Evolutionary conservation across 768 basidiomycete genomes (phyloP), one percentile per base, ranked within the genome.

Genomic region (Austroboletus eburneus): DNA sequence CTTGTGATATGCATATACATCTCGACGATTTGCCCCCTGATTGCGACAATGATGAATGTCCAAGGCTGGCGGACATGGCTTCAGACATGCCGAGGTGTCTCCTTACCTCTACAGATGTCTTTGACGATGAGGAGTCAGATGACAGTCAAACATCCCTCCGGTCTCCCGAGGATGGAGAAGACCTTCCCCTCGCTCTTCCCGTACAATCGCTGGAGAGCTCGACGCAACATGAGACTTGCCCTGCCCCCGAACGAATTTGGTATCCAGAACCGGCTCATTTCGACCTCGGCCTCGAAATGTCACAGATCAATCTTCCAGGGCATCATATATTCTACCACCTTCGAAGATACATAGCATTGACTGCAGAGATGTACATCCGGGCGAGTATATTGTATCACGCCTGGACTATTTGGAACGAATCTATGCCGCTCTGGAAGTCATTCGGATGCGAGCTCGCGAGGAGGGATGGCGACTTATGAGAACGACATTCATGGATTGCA

Each of bases 371-470:
- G 5, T 14, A 4, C 47, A 40, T 8, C 21, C 43, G 2, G 49
- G 56, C 1, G 63, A 61, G 12, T 32, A 48, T 32, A 41, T 59
- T 42, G 34, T 56, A 9, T 25, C 50, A 2, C 62, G 47, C 17
- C 22, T 56, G 18, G 50, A 43, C 13, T 44, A 52, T 12, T 59
- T 77, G 27, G 62, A 64, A 1, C 73, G 68, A 13, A 66, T 81
- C 18, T 66, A 63, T 12, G 64, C 70, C 12, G 69, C 76, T 10
- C 60, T 75, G 23, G 63, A 69, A 9, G 53, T 73, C 9, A 69
- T 77, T 20, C 70, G 72, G 16, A 59, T 68, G 7, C 74, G 77
- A 61, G 37, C 69, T 68, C 41, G 65, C 63, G 38, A 69, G 64
- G 40, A 70, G 64, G 48, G 76, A 69, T 54, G 59, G 69, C 27